A percentile compares a stretch with the other conserved stretches of the same genome.
Evolutionary conservation across 73 alveolate genomes (phyloP).

Genomic region (Effrenium voratum): DNA sequence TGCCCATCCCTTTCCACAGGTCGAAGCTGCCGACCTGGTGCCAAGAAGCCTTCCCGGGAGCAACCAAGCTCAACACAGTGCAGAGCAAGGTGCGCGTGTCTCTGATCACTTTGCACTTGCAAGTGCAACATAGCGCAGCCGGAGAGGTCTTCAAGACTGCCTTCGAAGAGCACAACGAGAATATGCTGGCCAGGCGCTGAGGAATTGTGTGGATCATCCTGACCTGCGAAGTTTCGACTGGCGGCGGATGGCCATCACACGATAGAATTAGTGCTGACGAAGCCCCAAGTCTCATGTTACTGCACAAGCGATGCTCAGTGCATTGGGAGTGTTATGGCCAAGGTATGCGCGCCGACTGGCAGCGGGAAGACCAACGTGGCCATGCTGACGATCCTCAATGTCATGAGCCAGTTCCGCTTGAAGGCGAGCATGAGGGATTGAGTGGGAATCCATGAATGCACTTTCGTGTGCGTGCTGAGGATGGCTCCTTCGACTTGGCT

Average conservation of each 20-base stretch:
- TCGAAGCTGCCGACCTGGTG: slow-evolving; percentile 98
- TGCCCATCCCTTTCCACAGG: neutral
- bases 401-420: slow-evolving; percentile 85
- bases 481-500: slow-evolving; percentile 97
- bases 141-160: slow-evolving; percentile 96
- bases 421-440: neutral
- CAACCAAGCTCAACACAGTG: slow-evolving; percentile 95
- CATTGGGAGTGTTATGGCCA: too few relatives aligned
- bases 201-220: too few relatives aligned
- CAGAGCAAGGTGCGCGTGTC: slow-evolving; percentile 95
- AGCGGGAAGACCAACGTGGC: slow-evolving; percentile 99
- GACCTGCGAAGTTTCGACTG: too few relatives aligned
- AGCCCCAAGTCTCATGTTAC: too few relatives aligned
- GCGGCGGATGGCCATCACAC: too few relatives aligned
- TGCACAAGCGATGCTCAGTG: too few relatives aligned
- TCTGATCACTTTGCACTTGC: neutral
- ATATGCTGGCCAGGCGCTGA: slow-evolving; percentile 96
- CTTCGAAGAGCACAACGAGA: slow-evolving; percentile 97
- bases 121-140: neutral
- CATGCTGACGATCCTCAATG: slow-evolving; percentile 96
- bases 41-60: slow-evolving; percentile 97
- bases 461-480: slow-evolving; percentile 52
- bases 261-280: too few relatives aligned
- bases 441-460: neutral
- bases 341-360: slow-evolving; percentile 99